Conservation (phyloP, 345 rosid species). For the Melaleuca alternifolia region DNA sequence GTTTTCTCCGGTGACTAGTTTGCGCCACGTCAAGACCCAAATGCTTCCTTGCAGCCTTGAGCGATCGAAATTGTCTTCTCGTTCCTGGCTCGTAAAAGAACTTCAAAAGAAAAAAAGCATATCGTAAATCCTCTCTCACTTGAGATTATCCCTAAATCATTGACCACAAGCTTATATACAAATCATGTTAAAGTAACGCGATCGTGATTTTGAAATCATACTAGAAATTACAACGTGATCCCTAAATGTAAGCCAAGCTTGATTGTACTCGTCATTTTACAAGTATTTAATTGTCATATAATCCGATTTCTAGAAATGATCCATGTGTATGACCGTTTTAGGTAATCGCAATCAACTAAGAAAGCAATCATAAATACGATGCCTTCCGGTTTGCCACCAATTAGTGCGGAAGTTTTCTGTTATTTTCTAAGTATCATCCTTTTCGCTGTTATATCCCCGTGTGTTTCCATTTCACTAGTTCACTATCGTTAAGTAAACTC, state of each 20-base stretch:
- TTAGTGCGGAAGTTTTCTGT: not conserved
- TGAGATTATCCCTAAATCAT: not conserved
- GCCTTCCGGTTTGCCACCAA: not conserved
- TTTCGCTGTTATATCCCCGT: not conserved
- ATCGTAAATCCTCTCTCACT: not conserved
- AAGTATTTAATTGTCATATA: not conserved
- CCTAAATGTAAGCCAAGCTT: not conserved
- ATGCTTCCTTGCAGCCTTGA: not conserved
- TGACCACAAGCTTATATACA: not conserved
- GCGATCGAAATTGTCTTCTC: not conserved
- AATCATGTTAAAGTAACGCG: not conserved
- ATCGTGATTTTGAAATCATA: too few species aligned
- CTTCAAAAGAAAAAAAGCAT: not conserved
- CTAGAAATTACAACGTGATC: not conserved
- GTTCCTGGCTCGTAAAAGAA: not conserved
- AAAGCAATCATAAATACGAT: not conserved
- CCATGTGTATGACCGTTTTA: not conserved
- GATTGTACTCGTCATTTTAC: not conserved
- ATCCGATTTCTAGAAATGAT: not conserved
- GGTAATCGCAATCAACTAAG: not conserved
- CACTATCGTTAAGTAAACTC: not conserved
- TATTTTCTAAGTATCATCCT: not conserved
- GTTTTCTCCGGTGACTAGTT: not conserved
- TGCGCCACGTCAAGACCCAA: not conserved
- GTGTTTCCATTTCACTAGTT: not conserved